These are phyloP conservation scores for Phaseolus lunatus DNA, from an alignment of 306 rosid species.

Conservation along the genomic window DNA sequence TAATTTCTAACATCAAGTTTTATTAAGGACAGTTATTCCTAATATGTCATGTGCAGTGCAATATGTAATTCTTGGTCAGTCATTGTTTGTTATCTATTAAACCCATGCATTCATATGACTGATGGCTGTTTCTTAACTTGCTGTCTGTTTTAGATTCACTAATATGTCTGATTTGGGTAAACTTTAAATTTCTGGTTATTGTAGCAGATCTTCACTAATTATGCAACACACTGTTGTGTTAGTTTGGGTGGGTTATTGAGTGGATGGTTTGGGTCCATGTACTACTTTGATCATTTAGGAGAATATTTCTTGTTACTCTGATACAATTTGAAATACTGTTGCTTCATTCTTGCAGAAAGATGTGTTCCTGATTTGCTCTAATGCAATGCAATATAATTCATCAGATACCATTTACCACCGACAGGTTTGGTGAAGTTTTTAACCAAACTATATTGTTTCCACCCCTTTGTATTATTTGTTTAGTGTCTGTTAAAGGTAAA, in stretches of 20 bases:
- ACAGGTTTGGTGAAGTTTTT: constrained; percentile 67
- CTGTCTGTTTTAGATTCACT: constrained; percentile 17
- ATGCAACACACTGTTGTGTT: constrained; percentile 2
- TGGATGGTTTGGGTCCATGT: constrained; percentile 33
- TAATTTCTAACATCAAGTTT: not conserved
- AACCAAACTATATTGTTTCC: constrained; percentile 18
- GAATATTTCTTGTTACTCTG: constrained; percentile 15
- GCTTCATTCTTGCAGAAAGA: constrained; percentile 75
- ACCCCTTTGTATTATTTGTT: not conserved
- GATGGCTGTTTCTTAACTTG: constrained; percentile 15
- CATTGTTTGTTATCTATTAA: constrained; percentile 25
- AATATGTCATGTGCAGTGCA: constrained; percentile 9
- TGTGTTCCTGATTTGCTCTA: constrained; percentile 82
- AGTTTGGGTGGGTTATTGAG: constrained; percentile 18
- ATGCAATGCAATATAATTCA: constrained; percentile 92
- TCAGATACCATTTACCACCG: constrained; percentile 81
- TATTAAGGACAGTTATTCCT: constrained; percentile 2
- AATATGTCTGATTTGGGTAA: not conserved
- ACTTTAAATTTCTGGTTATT: constrained; percentile 23
- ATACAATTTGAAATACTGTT: constrained; percentile 37
- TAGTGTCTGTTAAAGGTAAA: constrained; percentile 31
- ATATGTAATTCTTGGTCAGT: not conserved
- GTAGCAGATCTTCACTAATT: constrained; percentile 24
- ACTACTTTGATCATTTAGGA: not conserved
- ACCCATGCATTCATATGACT: not conserved